Percentiles rank a stretch among this genome's conserved stretches.
Conservation (phyloP, 805 yeast species). For the Sugiyamaella mastotermitis region DNA sequence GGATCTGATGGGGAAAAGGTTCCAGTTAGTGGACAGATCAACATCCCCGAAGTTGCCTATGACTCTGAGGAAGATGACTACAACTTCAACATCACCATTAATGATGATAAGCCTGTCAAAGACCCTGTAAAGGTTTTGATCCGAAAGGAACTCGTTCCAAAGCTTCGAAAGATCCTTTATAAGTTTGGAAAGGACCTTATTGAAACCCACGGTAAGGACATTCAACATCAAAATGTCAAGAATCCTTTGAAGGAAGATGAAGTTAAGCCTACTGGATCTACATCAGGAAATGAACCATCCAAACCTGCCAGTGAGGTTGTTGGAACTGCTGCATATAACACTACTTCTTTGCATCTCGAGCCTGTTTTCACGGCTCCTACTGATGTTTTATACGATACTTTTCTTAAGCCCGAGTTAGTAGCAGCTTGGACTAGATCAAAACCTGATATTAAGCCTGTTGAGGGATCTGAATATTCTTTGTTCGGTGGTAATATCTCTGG, state of each 20-base stretch:
- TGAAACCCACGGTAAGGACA: slow-evolving; percentile 69
- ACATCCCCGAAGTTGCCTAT: slow-evolving; percentile 89
- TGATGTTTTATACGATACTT: slow-evolving; percentile 72
- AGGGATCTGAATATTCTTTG: slow-evolving; percentile 55
- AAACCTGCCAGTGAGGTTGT: slow-evolving; percentile 12
- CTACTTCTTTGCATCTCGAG: slow-evolving; percentile 70
- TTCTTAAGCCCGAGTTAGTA: slow-evolving; percentile 69
- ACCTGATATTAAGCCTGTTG: slow-evolving; percentile 50
- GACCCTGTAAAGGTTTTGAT: slow-evolving; percentile 45
- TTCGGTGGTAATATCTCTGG: slow-evolving; percentile 89
- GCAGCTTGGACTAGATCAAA: slow-evolving; percentile 87
- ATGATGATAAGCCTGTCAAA: slow-evolving; percentile 42
- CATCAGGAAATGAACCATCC: slow-evolving; percentile 2
- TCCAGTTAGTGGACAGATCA: slow-evolving; percentile 62
- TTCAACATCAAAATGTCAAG: slow-evolving; percentile 63
- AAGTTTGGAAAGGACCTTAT: slow-evolving; percentile 77
- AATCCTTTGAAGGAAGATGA: slow-evolving; percentile 3
- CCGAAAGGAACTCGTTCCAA: slow-evolving; percentile 58
- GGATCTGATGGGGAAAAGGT: slow-evolving; percentile 30
- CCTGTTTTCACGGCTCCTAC: slow-evolving; percentile 84
- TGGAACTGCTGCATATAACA: slow-evolving; percentile 56
- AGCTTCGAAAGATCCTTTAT: slow-evolving; percentile 53
- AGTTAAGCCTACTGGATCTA: slow-evolving; percentile 4
- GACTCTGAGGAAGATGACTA: slow-evolving; percentile 82
- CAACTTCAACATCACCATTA: slow-evolving; percentile 71